Conservation (phyloP, 2,329 filamentous ascomycete genomes). For the Hypoxylon sp. region DNA sequence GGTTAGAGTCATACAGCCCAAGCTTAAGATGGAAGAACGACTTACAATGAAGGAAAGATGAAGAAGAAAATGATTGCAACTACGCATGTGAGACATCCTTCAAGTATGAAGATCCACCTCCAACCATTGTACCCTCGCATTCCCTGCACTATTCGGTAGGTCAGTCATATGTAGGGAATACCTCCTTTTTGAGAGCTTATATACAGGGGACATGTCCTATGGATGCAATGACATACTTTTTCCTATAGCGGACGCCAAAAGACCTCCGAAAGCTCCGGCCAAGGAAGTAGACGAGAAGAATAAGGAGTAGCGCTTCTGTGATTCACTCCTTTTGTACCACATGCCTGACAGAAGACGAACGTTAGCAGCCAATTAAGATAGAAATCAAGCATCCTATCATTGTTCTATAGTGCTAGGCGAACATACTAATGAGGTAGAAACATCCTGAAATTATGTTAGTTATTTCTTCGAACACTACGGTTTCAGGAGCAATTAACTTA, state of each 20-base stretch:
- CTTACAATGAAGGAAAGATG: constrained; percentile 75
- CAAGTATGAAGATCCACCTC: constrained; percentile 88
- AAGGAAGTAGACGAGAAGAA: constrained; percentile 89
- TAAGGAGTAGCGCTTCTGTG: constrained; percentile 91
- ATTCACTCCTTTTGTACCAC: constrained; percentile 91
- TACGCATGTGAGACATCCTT: constrained; percentile 66
- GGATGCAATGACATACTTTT: constrained; percentile 64
- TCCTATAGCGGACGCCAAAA: constrained; percentile 88
- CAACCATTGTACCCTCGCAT: constrained; percentile 77
- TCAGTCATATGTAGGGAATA: constrained; percentile 18
- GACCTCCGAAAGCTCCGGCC: constrained; percentile 86
- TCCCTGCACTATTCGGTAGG: constrained; percentile 68
- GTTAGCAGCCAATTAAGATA: constrained; percentile 33
- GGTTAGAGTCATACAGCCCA: constrained; percentile 9
- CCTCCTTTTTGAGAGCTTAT: neutral
- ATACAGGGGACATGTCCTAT: neutral
- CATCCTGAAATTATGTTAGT: constrained; percentile 67
- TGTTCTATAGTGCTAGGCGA: constrained; percentile 52
- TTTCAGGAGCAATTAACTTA: constrained; percentile 14
- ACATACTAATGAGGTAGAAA: constrained; percentile 75
- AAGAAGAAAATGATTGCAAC: constrained; percentile 72
- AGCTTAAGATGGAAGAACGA: constrained; percentile 6
- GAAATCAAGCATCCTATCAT: neutral
- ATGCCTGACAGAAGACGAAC: constrained; percentile 64
- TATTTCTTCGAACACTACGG: neutral